These are phyloP conservation scores for Podospora sp. DNA, from an alignment of 495 filamentous ascomycete genomes.

Conservation along the genomic window DNA sequence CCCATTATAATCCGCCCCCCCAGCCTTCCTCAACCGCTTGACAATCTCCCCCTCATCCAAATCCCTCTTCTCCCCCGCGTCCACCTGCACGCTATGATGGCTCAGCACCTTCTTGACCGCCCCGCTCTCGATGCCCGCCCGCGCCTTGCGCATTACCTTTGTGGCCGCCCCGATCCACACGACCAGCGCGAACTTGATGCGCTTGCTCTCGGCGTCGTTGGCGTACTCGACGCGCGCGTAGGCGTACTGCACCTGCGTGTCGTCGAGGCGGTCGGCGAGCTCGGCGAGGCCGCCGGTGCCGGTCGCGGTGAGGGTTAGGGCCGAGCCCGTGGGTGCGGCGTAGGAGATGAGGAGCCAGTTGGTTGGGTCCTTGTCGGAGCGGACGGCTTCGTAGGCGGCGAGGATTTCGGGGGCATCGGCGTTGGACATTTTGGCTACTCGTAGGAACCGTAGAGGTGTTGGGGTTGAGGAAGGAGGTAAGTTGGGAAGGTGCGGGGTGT, in stretches of 20 bases:
- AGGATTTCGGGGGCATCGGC: slow-evolving; percentile 49
- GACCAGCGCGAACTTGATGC: slow-evolving; percentile 61
- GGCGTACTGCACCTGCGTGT: slow-evolving; percentile 56
- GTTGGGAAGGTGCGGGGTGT: not conserved
- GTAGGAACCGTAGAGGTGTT: not conserved
- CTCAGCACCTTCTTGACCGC: slow-evolving; percentile 57
- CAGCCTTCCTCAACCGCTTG: slow-evolving; percentile 53
- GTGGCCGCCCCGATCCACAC: slow-evolving; percentile 60
- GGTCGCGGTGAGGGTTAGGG: slow-evolving; percentile 49
- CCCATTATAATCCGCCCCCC: slow-evolving; percentile 63
- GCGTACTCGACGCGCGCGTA: slow-evolving; percentile 61
- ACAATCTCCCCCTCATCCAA: slow-evolving; percentile 59
- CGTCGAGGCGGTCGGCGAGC: slow-evolving; percentile 48
- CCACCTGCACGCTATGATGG: slow-evolving; percentile 56
- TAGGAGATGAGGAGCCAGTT: slow-evolving; percentile 63
- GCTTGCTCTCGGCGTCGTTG: slow-evolving; percentile 59
- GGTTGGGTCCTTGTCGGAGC: slow-evolving; percentile 57
- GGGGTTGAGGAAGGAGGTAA: not conserved
- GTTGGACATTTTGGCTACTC: slow-evolving; percentile 43
- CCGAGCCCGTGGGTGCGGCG: slow-evolving; percentile 48
- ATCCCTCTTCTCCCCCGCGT: slow-evolving; percentile 53
- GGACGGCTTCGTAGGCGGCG: slow-evolving; percentile 53
- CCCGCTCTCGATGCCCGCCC: slow-evolving; percentile 60
- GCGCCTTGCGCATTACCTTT: slow-evolving; percentile 62
- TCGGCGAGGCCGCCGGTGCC: slow-evolving; percentile 56